A percentile compares a stretch with the other conserved stretches of the same genome.
phyloP scores from a whole-genome alignment of 2,329 filamentous ascomycete species.

The Pseudocercospora fuligena region DNA sequence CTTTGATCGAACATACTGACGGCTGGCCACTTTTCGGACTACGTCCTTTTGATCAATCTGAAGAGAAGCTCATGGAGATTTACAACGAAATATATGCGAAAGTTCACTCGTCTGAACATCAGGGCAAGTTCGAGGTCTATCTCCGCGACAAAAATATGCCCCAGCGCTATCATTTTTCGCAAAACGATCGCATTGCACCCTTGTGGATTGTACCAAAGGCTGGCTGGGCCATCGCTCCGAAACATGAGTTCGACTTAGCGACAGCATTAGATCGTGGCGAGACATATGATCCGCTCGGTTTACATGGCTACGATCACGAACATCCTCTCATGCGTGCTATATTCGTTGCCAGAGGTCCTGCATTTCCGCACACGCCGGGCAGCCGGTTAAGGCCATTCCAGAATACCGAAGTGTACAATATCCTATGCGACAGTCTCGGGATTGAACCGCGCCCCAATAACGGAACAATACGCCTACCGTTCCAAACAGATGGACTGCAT shows the following conservation, averaged over 20 bases:
- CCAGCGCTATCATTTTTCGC: slow-evolving; percentile 85
- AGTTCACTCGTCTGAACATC: slow-evolving; percentile 60
- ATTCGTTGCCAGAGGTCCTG: slow-evolving; percentile 88
- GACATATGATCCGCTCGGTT: slow-evolving; percentile 77
- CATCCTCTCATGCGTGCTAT: slow-evolving; percentile 96
- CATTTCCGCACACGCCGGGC: slow-evolving; percentile 84
- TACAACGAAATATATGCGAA: slow-evolving; percentile 63
- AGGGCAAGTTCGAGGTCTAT: slow-evolving; percentile 82
- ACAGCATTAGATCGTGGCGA: slow-evolving; percentile 67
- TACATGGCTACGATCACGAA: slow-evolving; percentile 95
- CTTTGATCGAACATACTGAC: slow-evolving; percentile 80
- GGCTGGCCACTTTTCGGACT: slow-evolving; percentile 94
- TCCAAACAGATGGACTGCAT: slow-evolving; percentile 68
- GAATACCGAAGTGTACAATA: slow-evolving; percentile 94
- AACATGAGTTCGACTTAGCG: slow-evolving; percentile 75
- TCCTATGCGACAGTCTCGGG: slow-evolving; percentile 85
- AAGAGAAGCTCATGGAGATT: slow-evolving; percentile 63
- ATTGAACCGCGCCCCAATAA: slow-evolving; percentile 80
- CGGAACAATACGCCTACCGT: slow-evolving; percentile 77
- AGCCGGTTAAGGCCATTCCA: slow-evolving; percentile 80
- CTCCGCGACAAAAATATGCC: slow-evolving; percentile 88
- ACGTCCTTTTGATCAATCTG: slow-evolving; percentile 71
- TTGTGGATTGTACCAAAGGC: slow-evolving; percentile 92
- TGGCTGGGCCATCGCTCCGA: slow-evolving; percentile 88
- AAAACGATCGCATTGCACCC: slow-evolving; percentile 88